Evolutionary conservation across 2,329 filamentous ascomycete species (phyloP), one percentile per base, ranked within the genome.

Genomic region (Ilyonectria destructans): DNA sequence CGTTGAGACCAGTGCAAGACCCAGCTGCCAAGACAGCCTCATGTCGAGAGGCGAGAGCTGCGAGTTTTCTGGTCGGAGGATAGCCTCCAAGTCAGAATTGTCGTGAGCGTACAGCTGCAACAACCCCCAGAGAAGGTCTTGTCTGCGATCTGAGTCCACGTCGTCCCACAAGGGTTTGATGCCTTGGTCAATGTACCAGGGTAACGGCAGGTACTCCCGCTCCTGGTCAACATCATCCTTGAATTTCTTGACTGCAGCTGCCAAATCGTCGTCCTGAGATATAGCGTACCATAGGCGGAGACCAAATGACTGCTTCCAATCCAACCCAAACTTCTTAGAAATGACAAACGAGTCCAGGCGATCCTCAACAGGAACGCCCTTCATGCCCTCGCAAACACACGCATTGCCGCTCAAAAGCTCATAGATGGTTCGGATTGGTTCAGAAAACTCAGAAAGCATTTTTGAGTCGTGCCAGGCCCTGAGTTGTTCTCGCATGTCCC

Each of bases 271-370:
- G 45, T 90, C 86, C 37, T 88, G 85, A 2, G 89, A 86, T 46
- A 91, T 93, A 51, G 91, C 91, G 79, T 97, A 99, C 93, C 95
- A 98, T 2, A 99, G 85, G 49, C 95, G 91, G 57, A 99, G 86
- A 12, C 94, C 96, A 80, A 99, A 97, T 0, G 95, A 92, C 77
- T 97, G 95, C 79, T 94, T 91, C 96, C 96, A 99, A 79, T 97
- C 93, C 40, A 99, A 86, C 5, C 90, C 90, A 78, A 98, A 99
- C 54, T 91, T 91, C 75, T 93, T 88, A 1, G 94, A 93, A 71
- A 99, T 93, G 61, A 91, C 87, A 77, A 99, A 97, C 0, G 92
- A 92, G 15, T 91, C 88, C 45, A 92, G 88, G 51, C 93, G 91
- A 81, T 98, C 94, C 80, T 98, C 96, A 9, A 92, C 83, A 1